Evolutionary conservation across 345 rosid genomes (phyloP), one percentile per base, ranked within the genome.

Genomic region (Gossypium herbaceum): DNA sequence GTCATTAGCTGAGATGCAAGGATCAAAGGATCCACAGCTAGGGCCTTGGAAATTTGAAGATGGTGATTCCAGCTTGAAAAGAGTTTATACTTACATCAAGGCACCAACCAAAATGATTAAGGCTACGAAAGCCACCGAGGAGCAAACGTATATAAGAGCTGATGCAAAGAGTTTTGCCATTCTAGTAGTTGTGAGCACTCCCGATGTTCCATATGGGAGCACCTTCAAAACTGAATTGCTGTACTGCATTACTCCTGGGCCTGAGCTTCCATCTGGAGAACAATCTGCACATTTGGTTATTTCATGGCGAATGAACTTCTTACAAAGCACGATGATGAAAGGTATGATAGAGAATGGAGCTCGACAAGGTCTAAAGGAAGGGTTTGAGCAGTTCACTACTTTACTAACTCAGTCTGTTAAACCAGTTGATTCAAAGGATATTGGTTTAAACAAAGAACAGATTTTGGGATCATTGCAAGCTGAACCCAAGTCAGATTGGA

Each of bases 331-430:
- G 34, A 94, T 91, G 93, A 92, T 92, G 94, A 92, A 82, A 85
- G 81, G 98, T 47, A 91, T 94, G 98, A 94, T 92, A 79, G 98
- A 94, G 80, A 91, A 87, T 78, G 98, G 98, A 64, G 96, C 97
- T 39, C 84, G 96, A 22, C 88, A 83, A 78, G 98, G 97, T 77
- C 64, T 94, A 61, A 94, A 83, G 85, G 97, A 94, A 25, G 91
- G 86, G 72, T 94, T 82, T 60, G 98, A 90, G 80, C 91, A 82
- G 75, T 91, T 81, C 83, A 84, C 88, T 7, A 75, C 83, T 78
- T 62, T 92, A 59, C 76, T 94, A 65, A 86, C 89, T 80, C 89
- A 92, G 86, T 81, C 55, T 54, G 84, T 91, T 73, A 89, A 92
- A 76, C 90, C 84, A 44, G 94, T 91, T 79, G 98, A 94, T 81